Base-by-base conservation (phyloP, 1,139 yeast genomes). In the Wickerhamomyces sp. region DNA sequence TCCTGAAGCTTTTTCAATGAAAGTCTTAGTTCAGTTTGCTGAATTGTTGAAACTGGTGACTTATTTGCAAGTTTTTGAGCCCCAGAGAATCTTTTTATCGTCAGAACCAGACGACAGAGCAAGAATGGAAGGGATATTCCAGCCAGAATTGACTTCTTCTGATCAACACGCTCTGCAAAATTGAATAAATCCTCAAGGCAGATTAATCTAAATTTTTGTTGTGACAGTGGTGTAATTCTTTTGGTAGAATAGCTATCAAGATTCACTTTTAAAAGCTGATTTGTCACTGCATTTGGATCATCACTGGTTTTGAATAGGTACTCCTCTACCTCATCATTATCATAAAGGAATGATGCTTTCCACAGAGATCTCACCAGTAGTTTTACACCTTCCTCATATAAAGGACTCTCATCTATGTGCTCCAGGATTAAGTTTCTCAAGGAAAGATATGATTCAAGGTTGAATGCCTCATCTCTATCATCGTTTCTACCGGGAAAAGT, bases 11-110 rank as follows among this genome's bases (percentile, higher is more conserved):
- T 75, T 6, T 55, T 42, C 7, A 73, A 48, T 10, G 72, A 52
- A 1, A 63, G 53, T 7, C 52, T 52, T 14, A 82, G 56, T 55
- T 82, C 89, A 10, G 61, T 55, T 31, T 72, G 71, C 48, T 80
- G 79, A 13, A 80, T 62, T 33, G 69, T 66, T 0, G 84, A 74
- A 37, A 79, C 65, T 1, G 91, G 90, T 36, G 71, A 71, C 23
- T 59, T 62, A 29, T 79, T 76, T 9, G 79, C 59, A 7, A 82
- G 59, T 13, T 70, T 73, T 42, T 71, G 73, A 50, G 80, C 82
- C 3, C 79, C 72, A 9, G 79, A 64, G 49, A 72, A 78, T 45
- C 76, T 74, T 44, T 77, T 67, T 34, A 84, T 60, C 0, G 75
- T 72, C 47, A 80, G 66, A 0, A 79, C 75, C 10, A 72, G 64